Conservation (phyloP, 1,139 yeast genomes). For the Neolecta irregularis region DNA sequence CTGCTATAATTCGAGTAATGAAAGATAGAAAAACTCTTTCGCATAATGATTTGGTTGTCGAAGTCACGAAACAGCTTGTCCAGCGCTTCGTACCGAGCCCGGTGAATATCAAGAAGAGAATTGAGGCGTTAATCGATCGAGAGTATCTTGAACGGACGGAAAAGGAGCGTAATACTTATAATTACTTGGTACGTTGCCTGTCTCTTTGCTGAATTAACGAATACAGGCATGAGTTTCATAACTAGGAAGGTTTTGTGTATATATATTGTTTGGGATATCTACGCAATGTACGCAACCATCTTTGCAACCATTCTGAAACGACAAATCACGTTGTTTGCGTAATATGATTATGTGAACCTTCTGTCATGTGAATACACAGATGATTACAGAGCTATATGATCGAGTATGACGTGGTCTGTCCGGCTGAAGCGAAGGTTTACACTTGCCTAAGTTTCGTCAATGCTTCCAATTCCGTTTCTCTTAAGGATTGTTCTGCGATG, state of each 20-base stretch:
- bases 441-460: too few relatives aligned
- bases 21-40: constrained; percentile 49
- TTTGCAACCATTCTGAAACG: too few relatives aligned
- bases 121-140: constrained; percentile 67
- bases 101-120: constrained; percentile 51
- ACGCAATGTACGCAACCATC: too few relatives aligned
- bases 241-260: not conserved
- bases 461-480: too few relatives aligned
- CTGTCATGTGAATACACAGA: too few relatives aligned
- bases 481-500: too few relatives aligned
- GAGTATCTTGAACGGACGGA: constrained; percentile 54
- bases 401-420: too few relatives aligned
- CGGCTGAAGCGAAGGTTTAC: too few relatives aligned
- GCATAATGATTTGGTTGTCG: constrained; percentile 53
- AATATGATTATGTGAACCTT: too few relatives aligned
- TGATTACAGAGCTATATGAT: too few relatives aligned
- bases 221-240: not conserved
- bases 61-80: constrained; percentile 46
- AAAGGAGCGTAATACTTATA: not conserved
- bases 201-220: not conserved
- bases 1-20: constrained; percentile 80
- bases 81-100: constrained; percentile 58
- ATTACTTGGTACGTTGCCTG: not conserved
- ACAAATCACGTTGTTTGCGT: too few relatives aligned
- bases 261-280: not conserved